Percentiles rank a stretch among this genome's conserved stretches.
Conservation (phyloP, 345 rosid species). For the Atalantia buxifolia region DNA sequence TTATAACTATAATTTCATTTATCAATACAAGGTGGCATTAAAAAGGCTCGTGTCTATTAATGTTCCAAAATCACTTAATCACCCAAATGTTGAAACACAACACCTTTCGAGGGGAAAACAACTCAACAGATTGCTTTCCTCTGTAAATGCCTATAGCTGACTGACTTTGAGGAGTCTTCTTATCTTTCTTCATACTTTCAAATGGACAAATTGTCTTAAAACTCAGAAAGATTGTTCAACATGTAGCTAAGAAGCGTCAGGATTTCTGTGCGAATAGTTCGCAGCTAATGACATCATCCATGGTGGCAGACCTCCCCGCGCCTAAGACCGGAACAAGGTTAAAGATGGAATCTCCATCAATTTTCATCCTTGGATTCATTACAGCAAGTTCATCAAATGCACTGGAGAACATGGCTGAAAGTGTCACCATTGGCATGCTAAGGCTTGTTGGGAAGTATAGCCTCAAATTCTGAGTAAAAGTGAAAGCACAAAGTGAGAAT, state of each 20-base stretch:
- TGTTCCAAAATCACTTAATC: too few species aligned
- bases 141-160: neutral
- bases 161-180: neutral
- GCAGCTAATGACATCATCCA: slow-evolving; percentile 62
- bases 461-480: slow-evolving; percentile 52
- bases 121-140: too few species aligned
- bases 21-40: too few species aligned
- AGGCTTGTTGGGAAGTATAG: slow-evolving; percentile 54
- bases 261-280: slow-evolving; percentile 63
- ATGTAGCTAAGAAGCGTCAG: slow-evolving; percentile 19
- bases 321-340: slow-evolving; percentile 69
- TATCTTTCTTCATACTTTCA: neutral
- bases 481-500: neutral
- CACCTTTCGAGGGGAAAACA: neutral
- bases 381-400: slow-evolving; percentile 51
- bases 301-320: slow-evolving; percentile 53
- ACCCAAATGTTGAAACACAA: neutral
- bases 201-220: neutral
- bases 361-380: slow-evolving; percentile 21
- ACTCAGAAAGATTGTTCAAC: neutral
- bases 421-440: slow-evolving; percentile 30
- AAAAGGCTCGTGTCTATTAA: too few species aligned
- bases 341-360: slow-evolving; percentile 37
- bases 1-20: too few species aligned
- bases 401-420: slow-evolving; percentile 35